A percentile compares a stretch with the other conserved stretches of the same genome.
These are phyloP conservation scores for Colletotrichum orbiculare DNA, from an alignment of 2,329 filamentous ascomycete species.

Conservation along the genomic window DNA sequence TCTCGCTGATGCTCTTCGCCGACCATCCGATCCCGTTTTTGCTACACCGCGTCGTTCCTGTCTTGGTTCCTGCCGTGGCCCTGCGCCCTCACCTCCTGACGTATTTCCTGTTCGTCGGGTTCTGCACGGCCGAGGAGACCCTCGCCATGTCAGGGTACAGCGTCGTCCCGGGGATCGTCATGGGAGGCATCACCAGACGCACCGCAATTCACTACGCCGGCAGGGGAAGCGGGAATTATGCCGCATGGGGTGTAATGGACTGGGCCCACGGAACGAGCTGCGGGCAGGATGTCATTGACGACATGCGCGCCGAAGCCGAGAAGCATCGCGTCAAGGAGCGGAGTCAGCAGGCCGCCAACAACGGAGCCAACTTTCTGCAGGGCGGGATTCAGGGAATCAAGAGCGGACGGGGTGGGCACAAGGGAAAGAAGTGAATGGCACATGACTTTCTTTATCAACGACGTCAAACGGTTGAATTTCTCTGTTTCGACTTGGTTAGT, in stretches of 20 bases:
- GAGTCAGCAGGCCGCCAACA: conserved; percentile 46
- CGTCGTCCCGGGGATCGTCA: conserved; percentile 63
- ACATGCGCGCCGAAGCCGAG: conserved; percentile 65
- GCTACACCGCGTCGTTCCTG: conserved; percentile 71
- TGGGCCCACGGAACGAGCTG: conserved; percentile 68
- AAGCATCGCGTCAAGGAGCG: conserved; percentile 64
- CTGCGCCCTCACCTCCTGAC: conserved; percentile 79
- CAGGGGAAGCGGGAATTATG: conserved; percentile 68
- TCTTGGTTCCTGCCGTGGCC: conserved; percentile 72
- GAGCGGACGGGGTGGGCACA: conserved; percentile 39
- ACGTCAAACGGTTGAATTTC: neutral
- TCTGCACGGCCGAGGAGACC: conserved; percentile 75
- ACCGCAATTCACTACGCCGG: conserved; percentile 66
- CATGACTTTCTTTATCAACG: neutral
- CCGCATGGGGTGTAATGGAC: conserved; percentile 71
- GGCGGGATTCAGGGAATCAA: conserved; percentile 41
- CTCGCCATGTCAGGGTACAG: conserved; percentile 76
- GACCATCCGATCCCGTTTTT: conserved; percentile 76
- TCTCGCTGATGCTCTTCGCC: conserved; percentile 71
- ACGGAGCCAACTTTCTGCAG: conserved; percentile 48
- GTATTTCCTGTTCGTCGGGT: conserved; percentile 71
- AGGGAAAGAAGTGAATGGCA: conserved; percentile 36
- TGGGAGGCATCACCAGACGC: conserved; percentile 61
- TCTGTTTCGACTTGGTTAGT: neutral
- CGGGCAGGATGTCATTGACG: conserved; percentile 63